Evolutionary conservation across 116 monocot species (phyloP), one percentile per base, ranked within the genome.

Genomic region (Posidonia oceanica): DNA sequence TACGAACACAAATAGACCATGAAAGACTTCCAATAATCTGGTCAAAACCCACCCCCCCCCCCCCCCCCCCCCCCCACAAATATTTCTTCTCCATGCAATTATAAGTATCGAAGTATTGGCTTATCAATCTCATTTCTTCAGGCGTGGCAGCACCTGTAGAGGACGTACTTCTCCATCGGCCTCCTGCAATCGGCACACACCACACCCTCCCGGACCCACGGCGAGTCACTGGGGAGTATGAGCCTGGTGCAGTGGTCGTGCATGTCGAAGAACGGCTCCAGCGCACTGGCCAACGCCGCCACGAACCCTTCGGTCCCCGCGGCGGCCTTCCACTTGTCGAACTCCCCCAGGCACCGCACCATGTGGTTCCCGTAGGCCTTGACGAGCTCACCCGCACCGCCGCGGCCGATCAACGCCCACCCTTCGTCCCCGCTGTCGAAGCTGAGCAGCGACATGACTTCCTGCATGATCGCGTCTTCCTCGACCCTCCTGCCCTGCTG

Each of bases 161-260:
- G 86, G 39, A 88, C 75, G 61, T 70, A 93, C 79, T 88, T 84
- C 75, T 93, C 93, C 93, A 93, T 88, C 6, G 88, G 88, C 17
- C 72, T 69, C 75, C 72, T 79, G 76, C 93, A 93, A 71, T 86
- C 86, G 13, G 86, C 82, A 57, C 88, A 88, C 22, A 86, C 61
- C 36, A 93, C 88, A 11, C 72, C 53, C 69, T 86, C 93, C 76
- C 59, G 67, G 23, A 85, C 81, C 69, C 37, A 20, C 36, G 10
- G n/a, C 41, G 69, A 69, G 2, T 88, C 93, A 0, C 77, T 84
- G 3, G 93, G 93, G 2, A 93, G 79, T n/a, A 93, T 81, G 48
- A 93, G 93, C 23, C 80, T 77, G 2, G 86, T 88, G 76, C 88
- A 93, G 66, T 93, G 93, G 72, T 93, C 88, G 4, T 75, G 70